A percentile compares a stretch with the other conserved stretches of the same genome.
These are phyloP conservation scores for Helianthus tuberosus DNA, from an alignment of 129 eudicot genomes.

Conservation along the genomic window DNA sequence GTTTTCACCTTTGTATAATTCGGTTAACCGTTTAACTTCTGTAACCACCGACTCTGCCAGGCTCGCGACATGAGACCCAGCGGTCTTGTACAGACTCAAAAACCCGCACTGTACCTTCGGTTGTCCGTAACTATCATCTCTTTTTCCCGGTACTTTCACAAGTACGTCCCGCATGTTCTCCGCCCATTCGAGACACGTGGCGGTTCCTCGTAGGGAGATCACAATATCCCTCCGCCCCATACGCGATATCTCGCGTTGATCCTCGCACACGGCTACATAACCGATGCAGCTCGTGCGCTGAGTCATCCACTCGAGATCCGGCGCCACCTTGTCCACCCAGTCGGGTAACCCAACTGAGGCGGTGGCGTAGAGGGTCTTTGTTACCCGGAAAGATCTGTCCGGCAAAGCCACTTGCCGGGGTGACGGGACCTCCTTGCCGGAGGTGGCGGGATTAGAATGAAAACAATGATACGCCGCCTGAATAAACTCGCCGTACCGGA, in stretches of 20 bases:
- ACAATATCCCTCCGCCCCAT: constrained; percentile 95
- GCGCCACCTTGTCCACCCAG: constrained; percentile 95
- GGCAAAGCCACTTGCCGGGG: constrained; percentile 69
- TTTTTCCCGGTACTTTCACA: constrained; percentile 49
- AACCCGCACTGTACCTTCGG: constrained; percentile 91
- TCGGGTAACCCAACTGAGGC: constrained; percentile 81
- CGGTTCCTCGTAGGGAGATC: constrained; percentile 85
- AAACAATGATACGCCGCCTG: constrained; percentile 92
- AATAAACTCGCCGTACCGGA: constrained; percentile 88
- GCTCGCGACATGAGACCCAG: constrained; percentile 65
- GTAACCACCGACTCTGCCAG: constrained; percentile 64
- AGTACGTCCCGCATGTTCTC: constrained; percentile 73
- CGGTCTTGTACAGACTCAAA: constrained; percentile 61
- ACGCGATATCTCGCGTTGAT: constrained; percentile 68
- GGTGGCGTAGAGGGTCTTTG: constrained; percentile 82
- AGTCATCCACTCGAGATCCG: constrained; percentile 97
- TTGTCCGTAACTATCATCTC: constrained; percentile 12
- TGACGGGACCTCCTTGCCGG: constrained; percentile 36
- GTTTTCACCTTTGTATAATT: constrained; percentile 68
- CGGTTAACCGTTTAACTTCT: constrained; percentile 59
- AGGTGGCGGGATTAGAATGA: constrained; percentile 71
- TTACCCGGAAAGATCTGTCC: constrained; percentile 65
- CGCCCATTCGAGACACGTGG: constrained; percentile 94
- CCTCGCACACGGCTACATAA: constrained; percentile 88
- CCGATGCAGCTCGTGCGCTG: constrained; percentile 88